Base-by-base conservation (phyloP, 768 basidiomycete genomes). In the Vararia minispora region DNA sequence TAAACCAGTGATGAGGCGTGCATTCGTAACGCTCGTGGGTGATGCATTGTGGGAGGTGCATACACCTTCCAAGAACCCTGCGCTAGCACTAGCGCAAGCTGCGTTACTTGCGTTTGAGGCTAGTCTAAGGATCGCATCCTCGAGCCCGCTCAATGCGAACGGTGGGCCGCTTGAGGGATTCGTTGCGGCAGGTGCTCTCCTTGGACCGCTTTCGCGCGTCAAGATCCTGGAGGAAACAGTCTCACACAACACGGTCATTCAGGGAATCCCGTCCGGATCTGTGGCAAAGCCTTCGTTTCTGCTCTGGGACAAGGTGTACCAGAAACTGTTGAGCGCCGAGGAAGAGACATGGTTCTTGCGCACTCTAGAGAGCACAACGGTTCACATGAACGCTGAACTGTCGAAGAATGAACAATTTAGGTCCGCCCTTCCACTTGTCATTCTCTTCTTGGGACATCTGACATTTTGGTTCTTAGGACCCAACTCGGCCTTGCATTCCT, bases 131-230 rank as follows among this genome's bases (percentile, higher is more conserved):
- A 66, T 64, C 7, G 72, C 82, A 13, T 59, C 73, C 6, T 58
- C 63, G 12, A 82, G 77, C 52, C 72, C 80, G 0, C 51, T 82
- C 31, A 74, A 68, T 36, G 61, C 71, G 0, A 55, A 68, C 29
- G 71, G 68, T 0, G 82, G 82, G 0, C 79, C 82, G n/a, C 53
- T 85, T 28, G 92, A 95, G 51, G 90, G 84, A 0, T 94, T 90
- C 53, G 69, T 91, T 10, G 76, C 85, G 1, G 54, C 77, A 17
- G 72, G 86, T 1, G 58, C 78, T 3, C 58, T 89, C 7, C 64
- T 89, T 5, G 79, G 81, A 1, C 76, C 79, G 0, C 51, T 82
- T 28, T 50, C 66, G n/a, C n/a, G n/a, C n/a, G n/a, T n/a, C n/a
- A 16, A 60, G 57, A 28, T 67, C 66, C 9, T 48, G 68, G 79